Conservation (phyloP, 148 eudicot genomes). For the Fagopyrum esculentum region DNA sequence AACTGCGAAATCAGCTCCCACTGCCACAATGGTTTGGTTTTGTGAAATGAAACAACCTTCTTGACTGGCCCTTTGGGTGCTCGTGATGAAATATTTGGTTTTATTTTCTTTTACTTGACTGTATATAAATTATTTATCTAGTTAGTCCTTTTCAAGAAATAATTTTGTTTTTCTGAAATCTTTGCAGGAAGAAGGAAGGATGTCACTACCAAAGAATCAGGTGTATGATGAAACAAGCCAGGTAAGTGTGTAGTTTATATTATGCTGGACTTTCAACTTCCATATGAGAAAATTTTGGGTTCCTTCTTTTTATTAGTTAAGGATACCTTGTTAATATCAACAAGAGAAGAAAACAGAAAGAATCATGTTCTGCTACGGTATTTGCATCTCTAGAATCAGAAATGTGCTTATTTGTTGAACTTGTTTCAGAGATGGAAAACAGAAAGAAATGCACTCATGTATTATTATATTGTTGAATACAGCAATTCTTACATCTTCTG, state of each 20-base stretch:
- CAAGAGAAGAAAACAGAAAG: neutral
- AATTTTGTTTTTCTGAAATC: slow-evolving; percentile 8
- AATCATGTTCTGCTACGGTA: no score
- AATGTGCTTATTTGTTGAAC: neutral
- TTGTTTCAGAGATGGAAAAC: neutral
- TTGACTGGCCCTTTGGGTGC: no score
- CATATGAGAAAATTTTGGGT: slow-evolving; percentile 9
- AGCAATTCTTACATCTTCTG: no score
- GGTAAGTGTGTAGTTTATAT: slow-evolving; percentile 58
- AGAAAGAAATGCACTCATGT: neutral
- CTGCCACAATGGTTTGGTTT: no score
- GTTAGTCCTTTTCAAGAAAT: neutral
- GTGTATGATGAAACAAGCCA: slow-evolving; percentile 99
- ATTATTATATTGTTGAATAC: neutral
- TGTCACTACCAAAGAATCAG: slow-evolving; percentile 85
- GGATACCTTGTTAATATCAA: neutral
- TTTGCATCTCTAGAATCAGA: neutral
- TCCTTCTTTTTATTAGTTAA: neutral
- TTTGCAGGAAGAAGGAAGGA: slow-evolving; percentile 93
- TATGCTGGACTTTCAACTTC: slow-evolving; percentile 17
- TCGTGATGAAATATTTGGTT: slow-evolving; percentile 12
- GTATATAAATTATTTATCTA: neutral
- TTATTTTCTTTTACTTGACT: neutral
- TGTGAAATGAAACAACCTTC: no score
- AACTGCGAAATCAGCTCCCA: no score